A percentile compares a stretch with the other conserved stretches of the same genome.
phyloP scores from a whole-genome alignment of 2,329 filamentous ascomycete genomes.

The Hawksworthiomyces lignivorus region DNA sequence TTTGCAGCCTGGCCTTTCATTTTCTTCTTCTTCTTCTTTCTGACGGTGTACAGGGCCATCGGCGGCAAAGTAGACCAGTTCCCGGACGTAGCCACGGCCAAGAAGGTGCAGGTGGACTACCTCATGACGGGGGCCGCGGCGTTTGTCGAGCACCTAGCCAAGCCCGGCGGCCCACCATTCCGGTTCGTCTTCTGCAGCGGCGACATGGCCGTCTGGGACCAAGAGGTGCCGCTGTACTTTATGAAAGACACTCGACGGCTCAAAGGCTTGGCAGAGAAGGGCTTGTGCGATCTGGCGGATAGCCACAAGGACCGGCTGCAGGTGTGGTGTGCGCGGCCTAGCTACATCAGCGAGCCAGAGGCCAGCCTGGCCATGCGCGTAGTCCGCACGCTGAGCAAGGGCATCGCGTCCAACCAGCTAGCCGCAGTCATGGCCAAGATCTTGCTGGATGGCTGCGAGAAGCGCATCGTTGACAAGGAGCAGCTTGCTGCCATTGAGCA shows the following conservation, averaged over 20 bases:
- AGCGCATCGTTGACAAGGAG: slow-evolving; percentile 24
- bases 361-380: slow-evolving; percentile 20
- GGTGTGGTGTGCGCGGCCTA: slow-evolving; percentile 30
- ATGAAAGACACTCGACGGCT: slow-evolving; percentile 29
- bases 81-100: slow-evolving; percentile 34
- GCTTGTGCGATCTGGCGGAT: slow-evolving; percentile 30
- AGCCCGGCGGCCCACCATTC: slow-evolving; percentile 26
- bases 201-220: slow-evolving; percentile 25
- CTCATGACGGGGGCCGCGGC: slow-evolving; percentile 52
- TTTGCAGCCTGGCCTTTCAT: not conserved
- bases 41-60: slow-evolving; percentile 27
- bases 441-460: slow-evolving; percentile 27
- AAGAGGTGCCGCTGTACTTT: slow-evolving; percentile 27
- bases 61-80: slow-evolving; percentile 37
- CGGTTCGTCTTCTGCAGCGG: slow-evolving; percentile 37
- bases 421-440: slow-evolving; percentile 30
- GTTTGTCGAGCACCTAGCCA: slow-evolving; percentile 31
- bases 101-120: slow-evolving; percentile 52
- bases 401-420: slow-evolving; percentile 28
- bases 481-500: not conserved
- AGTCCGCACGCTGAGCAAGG: slow-evolving; percentile 21
- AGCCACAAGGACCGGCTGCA: slow-evolving; percentile 24
- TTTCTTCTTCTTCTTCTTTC: not conserved
- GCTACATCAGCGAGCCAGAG: slow-evolving; percentile 22
- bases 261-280: slow-evolving; percentile 32